Percentiles rank a stretch among this genome's conserved stretches.
These are phyloP conservation scores for Puccinia sorghi DNA, from an alignment of 1,284 basidiomycete species.

Conservation along the genomic window DNA sequence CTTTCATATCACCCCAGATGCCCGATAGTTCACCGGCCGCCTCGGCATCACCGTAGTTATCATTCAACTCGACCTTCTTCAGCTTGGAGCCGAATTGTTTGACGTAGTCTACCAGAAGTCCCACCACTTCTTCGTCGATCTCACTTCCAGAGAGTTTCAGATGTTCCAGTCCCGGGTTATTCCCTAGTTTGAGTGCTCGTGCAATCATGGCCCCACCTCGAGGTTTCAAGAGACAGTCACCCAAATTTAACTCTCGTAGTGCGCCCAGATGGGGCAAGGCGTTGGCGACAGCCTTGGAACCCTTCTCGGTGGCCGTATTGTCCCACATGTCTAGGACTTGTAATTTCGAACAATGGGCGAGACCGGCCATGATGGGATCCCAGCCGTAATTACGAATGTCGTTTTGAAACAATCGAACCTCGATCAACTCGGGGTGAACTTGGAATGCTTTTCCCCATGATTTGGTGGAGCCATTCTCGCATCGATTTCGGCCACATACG, in stretches of 20 bases:
- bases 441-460: slow-evolving; percentile 86
- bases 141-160: slow-evolving; percentile 89
- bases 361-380: slow-evolving; percentile 73
- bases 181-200: slow-evolving; percentile 66
- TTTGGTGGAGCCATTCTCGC: slow-evolving; percentile 84
- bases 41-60: slow-evolving; percentile 66
- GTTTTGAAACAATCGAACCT: slow-evolving; percentile 93
- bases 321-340: slow-evolving; percentile 88
- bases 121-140: slow-evolving; percentile 71
- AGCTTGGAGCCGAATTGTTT: slow-evolving; percentile 65
- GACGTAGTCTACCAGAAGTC: slow-evolving; percentile 70
- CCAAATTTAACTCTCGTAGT: slow-evolving; percentile 78
- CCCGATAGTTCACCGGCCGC: slow-evolving; percentile 39
- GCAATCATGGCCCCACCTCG: slow-evolving; percentile 67
- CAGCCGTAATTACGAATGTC: slow-evolving; percentile 95
- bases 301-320: slow-evolving; percentile 82
- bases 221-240: slow-evolving; percentile 81
- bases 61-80: slow-evolving; percentile 75
- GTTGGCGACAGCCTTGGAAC: slow-evolving; percentile 72
- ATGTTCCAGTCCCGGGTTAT: slow-evolving; percentile 71
- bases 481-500: slow-evolving; percentile 89
- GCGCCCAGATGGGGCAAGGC: slow-evolving; percentile 71
- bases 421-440: slow-evolving; percentile 75
- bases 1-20: slow-evolving; percentile 48
- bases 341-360: slow-evolving; percentile 70